Conservation (phyloP, 164 flowering plant species). For the Platanus orientalis region DNA sequence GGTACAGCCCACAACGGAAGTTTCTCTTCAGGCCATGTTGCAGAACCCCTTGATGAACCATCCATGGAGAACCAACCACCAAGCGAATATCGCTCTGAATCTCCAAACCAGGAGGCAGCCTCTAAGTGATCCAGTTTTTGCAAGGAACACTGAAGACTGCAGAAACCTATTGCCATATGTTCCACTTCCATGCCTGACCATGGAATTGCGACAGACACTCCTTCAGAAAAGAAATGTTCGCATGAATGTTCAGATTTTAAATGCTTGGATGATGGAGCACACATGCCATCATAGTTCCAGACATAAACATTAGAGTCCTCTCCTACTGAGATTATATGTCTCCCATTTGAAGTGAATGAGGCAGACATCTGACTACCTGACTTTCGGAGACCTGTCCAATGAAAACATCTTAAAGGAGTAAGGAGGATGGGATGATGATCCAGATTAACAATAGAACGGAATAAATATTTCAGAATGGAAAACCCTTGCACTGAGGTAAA, state of each 20-base stretch:
- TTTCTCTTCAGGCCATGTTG: constrained; percentile 91
- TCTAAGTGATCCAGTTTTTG: constrained; percentile 16
- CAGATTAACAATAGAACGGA: neutral
- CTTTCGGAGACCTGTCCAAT: constrained; percentile 49
- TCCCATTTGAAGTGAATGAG: constrained; percentile 60
- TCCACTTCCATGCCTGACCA: constrained; percentile 43
- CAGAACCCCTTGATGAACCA: constrained; percentile 34
- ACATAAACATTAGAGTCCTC: constrained; percentile 66
- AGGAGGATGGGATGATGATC: too few relatives aligned
- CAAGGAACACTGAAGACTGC: neutral
- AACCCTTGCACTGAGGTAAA: neutral
- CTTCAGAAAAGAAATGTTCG: constrained; percentile 64
- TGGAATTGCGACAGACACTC: constrained; percentile 69
- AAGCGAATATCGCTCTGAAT: constrained; percentile 49
- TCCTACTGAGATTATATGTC: constrained; percentile 70
- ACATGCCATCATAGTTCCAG: constrained; percentile 48
- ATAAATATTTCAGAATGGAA: neutral
- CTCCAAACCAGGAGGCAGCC: constrained; percentile 22
- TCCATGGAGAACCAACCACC: constrained; percentile 59
- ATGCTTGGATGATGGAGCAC: constrained; percentile 30
- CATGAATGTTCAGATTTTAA: constrained; percentile 53
- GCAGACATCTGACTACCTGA: constrained; percentile 79
- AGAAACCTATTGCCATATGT: neutral
- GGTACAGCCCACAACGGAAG: constrained; percentile 38
- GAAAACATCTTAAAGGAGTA: neutral